These are phyloP conservation scores for Trametes sanguinea DNA, from an alignment of 768 basidiomycete genomes.

Conservation along the genomic window DNA sequence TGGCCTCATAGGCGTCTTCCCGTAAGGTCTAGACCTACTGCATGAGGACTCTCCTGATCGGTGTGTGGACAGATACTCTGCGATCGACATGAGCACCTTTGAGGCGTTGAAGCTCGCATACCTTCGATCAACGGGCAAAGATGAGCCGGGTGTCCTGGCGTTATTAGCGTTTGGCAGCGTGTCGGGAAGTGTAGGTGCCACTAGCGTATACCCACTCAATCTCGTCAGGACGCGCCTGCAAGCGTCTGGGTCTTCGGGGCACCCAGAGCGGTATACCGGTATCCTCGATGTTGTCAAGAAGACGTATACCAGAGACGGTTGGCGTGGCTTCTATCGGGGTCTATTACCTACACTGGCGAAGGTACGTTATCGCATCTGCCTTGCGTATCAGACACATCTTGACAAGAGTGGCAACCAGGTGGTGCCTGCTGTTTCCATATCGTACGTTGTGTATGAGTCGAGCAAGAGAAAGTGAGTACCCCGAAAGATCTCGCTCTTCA, in stretches of 20 bases:
- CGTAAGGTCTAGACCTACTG: constrained; percentile 49
- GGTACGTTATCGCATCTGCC: constrained; percentile 41
- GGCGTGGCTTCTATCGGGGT: constrained; percentile 93
- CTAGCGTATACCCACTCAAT: constrained; percentile 90
- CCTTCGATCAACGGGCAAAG: constrained; percentile 78
- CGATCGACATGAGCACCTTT: constrained; percentile 97
- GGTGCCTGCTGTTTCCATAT: constrained; percentile 94
- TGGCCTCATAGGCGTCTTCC: constrained; percentile 95
- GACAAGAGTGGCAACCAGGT: constrained; percentile 51
- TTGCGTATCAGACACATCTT: constrained; percentile 16
- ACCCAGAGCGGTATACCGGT: constrained; percentile 90
- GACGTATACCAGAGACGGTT: constrained; percentile 84
- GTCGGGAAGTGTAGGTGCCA: constrained; percentile 92
- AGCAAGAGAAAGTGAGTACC: constrained; percentile 70
- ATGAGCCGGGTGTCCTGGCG: constrained; percentile 88
- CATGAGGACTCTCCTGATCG: constrained; percentile 1
- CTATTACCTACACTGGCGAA: constrained; percentile 92
- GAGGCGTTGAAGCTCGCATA: constrained; percentile 95
- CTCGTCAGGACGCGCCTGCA: constrained; percentile 93
- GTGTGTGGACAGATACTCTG: constrained; percentile 64
- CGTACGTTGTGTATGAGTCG: constrained; percentile 92
- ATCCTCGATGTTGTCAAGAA: constrained; percentile 79
- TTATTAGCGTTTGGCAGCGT: constrained; percentile 89
- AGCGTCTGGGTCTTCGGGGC: constrained; percentile 93
- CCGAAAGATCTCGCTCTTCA: neutral